These are phyloP conservation scores for Phialophora expanda DNA, from an alignment of 2,329 filamentous ascomycete genomes.

Conservation along the genomic window DNA sequence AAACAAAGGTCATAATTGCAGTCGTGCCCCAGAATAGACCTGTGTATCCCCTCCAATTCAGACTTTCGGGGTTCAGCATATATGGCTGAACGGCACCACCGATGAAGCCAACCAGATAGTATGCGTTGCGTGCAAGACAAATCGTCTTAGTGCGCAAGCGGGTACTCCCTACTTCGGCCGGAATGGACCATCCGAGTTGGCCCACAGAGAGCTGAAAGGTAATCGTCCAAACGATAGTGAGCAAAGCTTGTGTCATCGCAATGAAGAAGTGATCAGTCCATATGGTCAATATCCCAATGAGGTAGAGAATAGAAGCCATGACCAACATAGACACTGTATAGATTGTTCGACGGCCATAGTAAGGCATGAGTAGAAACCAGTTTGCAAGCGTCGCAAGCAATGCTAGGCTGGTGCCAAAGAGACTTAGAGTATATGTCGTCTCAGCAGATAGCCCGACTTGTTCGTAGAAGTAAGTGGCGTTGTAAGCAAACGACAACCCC, in stretches of 20 bases:
- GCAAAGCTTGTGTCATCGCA: constrained; percentile 47
- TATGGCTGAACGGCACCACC: constrained; percentile 48
- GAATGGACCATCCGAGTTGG: constrained; percentile 58
- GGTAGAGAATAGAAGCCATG: constrained; percentile 41
- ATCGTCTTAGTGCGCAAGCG: constrained; percentile 60
- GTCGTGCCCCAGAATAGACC: constrained; percentile 49
- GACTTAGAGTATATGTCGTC: constrained; percentile 47
- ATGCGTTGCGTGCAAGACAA: constrained; percentile 57
- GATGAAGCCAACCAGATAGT: constrained; percentile 56
- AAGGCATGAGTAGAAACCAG: constrained; percentile 51
- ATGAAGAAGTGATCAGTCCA: constrained; percentile 39
- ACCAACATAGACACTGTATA: constrained; percentile 46
- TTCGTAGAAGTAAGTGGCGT: constrained; percentile 49
- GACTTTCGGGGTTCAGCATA: constrained; percentile 45
- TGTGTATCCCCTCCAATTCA: constrained; percentile 49
- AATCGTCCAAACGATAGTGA: constrained; percentile 60
- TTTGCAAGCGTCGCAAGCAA: constrained; percentile 58
- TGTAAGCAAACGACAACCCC: constrained; percentile 45
- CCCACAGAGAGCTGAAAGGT: constrained; percentile 61
- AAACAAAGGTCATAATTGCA: constrained; percentile 40
- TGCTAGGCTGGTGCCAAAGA: constrained; percentile 66
- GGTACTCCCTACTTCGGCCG: constrained; percentile 59
- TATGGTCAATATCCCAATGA: constrained; percentile 43
- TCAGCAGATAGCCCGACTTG: constrained; percentile 47
- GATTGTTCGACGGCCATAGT: constrained; percentile 49